Evolutionary conservation across 176 grass and related monocot genomes (phyloP).

Genomic region (Tillandsia fasciculata): DNA sequence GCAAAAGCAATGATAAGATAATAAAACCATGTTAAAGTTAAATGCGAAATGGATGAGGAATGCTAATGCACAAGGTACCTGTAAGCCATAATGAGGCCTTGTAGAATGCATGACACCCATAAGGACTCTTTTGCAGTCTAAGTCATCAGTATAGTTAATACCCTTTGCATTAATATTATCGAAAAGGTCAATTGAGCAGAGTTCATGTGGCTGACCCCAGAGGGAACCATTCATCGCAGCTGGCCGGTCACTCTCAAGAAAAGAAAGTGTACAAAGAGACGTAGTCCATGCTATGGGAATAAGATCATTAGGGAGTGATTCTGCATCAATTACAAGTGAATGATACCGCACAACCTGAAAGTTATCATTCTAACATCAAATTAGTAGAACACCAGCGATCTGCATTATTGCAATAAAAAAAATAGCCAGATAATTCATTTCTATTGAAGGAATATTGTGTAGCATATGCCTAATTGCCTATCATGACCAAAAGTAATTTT

Average conservation of each 20-base stretch:
- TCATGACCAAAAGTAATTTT: neutral
- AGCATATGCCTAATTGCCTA: neutral
- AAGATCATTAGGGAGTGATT: slow-evolving; percentile 62
- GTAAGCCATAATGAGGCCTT: slow-evolving; percentile 86
- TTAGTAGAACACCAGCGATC: neutral
- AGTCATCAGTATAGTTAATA: slow-evolving; percentile 18
- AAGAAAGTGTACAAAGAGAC: slow-evolving; percentile 49
- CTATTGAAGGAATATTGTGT: neutral
- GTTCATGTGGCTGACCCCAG: slow-evolving; percentile 11
- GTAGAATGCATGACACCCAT: slow-evolving; percentile 75
- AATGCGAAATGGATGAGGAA: neutral
- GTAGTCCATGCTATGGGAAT: slow-evolving; percentile 77
- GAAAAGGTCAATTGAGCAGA: slow-evolving; percentile 1
- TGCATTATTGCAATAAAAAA: too few species aligned
- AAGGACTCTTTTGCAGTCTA: slow-evolving; percentile 31
- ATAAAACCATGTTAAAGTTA: neutral
- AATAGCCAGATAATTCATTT: too few species aligned
- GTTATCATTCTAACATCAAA: neutral
- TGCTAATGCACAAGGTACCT: slow-evolving; percentile 38
- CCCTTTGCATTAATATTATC: neutral
- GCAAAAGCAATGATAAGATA: slow-evolving; percentile 18
- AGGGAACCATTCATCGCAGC: slow-evolving; percentile 17
- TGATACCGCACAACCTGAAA: slow-evolving; percentile 87
- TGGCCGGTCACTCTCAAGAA: slow-evolving; percentile 37
- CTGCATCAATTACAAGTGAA: slow-evolving; percentile 70